These are phyloP conservation scores for Candida nanaspora DNA, from an alignment of 805 yeast species.

Conservation along the genomic window DNA sequence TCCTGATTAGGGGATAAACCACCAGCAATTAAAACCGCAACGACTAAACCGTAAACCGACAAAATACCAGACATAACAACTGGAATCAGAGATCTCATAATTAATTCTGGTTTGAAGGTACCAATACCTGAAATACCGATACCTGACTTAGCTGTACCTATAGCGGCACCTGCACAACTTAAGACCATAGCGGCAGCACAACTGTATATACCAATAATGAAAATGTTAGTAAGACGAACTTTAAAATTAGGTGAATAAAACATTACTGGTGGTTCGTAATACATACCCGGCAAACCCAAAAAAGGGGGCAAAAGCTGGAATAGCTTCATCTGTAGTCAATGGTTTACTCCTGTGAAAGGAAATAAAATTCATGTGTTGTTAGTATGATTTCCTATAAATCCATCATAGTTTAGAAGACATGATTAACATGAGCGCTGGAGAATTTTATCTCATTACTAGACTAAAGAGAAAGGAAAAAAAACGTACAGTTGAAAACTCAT, in stretches of 20 bases:
- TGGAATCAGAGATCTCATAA: conserved; percentile 93
- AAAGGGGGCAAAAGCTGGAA: conserved; percentile 94
- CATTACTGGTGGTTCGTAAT: too few relatives aligned
- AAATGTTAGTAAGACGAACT: conserved; percentile 20
- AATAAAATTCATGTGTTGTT: too few relatives aligned
- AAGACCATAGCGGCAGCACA: conserved; percentile 89
- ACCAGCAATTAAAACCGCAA: conserved; percentile 91
- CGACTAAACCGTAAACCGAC: conserved; percentile 95
- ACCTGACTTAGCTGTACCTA: conserved; percentile 97
- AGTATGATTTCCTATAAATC: too few relatives aligned
- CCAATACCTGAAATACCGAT: conserved; percentile 98
- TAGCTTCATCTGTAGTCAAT: conserved; percentile 43
- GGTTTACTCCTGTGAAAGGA: conserved; percentile 11
- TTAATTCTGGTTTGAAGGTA: conserved; percentile 92
- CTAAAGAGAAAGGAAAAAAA: too few relatives aligned
- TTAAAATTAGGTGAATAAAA: too few relatives aligned
- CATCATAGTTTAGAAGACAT: too few relatives aligned
- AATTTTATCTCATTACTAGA: too few relatives aligned
- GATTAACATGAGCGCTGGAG: too few relatives aligned
- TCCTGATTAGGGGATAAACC: conserved; percentile 71
- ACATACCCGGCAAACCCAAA: conserved; percentile 89
- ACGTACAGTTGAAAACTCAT: too few relatives aligned
- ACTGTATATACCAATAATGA: conserved; percentile 11
- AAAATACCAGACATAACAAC: conserved; percentile 98
- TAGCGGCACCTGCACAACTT: conserved; percentile 96